A percentile compares a stretch with the other conserved stretches of the same genome.
Evolutionary conservation across 352 stramenopile genomes (phyloP).

Genomic region (Phytophthora rubi): DNA sequence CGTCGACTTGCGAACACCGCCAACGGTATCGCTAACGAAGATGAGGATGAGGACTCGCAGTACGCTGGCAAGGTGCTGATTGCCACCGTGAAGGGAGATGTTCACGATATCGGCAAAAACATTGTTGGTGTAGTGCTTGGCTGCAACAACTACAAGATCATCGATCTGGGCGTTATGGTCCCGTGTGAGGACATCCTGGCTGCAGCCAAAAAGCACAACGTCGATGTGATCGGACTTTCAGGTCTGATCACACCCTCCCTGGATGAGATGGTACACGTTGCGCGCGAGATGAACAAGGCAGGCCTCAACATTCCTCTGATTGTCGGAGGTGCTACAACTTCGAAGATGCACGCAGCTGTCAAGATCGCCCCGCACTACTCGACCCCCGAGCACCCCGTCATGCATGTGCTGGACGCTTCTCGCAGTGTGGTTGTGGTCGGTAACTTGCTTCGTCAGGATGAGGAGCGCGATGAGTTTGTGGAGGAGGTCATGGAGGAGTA

Average conservation of each 20-base stretch:
- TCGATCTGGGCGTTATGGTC: slow-evolving; percentile 98
- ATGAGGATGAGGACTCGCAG: slow-evolving; percentile 82
- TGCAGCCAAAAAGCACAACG: slow-evolving; percentile 78
- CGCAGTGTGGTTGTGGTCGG: slow-evolving; percentile 95
- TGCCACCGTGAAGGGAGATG: slow-evolving; percentile 98
- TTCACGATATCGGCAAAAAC: slow-evolving; percentile 99
- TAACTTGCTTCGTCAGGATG: slow-evolving; percentile 89
- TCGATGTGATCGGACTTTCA: slow-evolving; percentile 97
- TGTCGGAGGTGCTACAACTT: slow-evolving; percentile 97
- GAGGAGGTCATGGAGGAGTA: slow-evolving; percentile 95
- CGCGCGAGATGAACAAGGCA: slow-evolving; percentile 94
- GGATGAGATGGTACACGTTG: slow-evolving; percentile 98
- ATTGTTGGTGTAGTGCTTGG: slow-evolving; percentile 98
- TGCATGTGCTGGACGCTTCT: slow-evolving; percentile 98
- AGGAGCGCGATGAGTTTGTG: slow-evolving; percentile 94
- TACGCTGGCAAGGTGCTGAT: slow-evolving; percentile 95
- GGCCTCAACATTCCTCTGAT: slow-evolving; percentile 95
- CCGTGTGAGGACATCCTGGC: slow-evolving; percentile 88
- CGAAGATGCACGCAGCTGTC: slow-evolving; percentile 98
- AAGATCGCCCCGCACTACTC: slow-evolving; percentile 98
- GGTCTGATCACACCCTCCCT: slow-evolving; percentile 98
- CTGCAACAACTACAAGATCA: slow-evolving; percentile 99
- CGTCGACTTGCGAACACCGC: slow-evolving; percentile 75
- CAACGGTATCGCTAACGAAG: slow-evolving; percentile 87
- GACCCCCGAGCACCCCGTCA: slow-evolving; percentile 94